Evolutionary conservation across 805 yeast genomes (phyloP).

Genomic region (Torulaspora quercuum): DNA sequence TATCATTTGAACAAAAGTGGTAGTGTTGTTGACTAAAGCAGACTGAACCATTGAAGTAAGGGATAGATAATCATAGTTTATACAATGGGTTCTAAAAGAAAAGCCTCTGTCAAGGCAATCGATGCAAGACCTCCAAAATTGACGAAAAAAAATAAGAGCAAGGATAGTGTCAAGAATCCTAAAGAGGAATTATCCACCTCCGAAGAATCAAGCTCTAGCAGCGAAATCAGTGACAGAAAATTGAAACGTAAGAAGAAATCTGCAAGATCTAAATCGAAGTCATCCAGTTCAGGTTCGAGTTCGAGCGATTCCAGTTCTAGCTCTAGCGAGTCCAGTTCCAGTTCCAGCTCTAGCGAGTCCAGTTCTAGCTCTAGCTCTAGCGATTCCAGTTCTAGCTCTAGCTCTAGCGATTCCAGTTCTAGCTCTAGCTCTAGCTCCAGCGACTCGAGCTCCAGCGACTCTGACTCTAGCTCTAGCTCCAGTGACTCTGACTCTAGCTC

Average conservation of each 20-base stretch:
- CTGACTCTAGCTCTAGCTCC: slow-evolving; percentile 15
- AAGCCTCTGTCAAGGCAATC: slow-evolving; percentile 12
- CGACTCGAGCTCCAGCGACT: slow-evolving; percentile 9
- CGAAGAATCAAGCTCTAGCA: slow-evolving; percentile 32
- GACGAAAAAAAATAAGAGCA: slow-evolving; percentile 26
- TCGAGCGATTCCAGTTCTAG: slow-evolving; percentile 17
- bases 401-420: slow-evolving; percentile 13
- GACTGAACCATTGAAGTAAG: no score
- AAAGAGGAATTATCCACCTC: slow-evolving; percentile 17
- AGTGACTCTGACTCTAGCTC: slow-evolving; percentile 17
- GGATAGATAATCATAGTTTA: no score
- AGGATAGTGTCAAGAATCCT: slow-evolving; percentile 11
- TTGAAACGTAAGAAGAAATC: no score
- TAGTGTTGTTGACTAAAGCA: no score
- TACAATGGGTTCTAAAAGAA: slow-evolving; percentile 24
- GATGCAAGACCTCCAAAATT: slow-evolving; percentile 30
- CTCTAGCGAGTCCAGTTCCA: slow-evolving; percentile 13
- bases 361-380: slow-evolving; percentile 14
- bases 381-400: slow-evolving; percentile 9
- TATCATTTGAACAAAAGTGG: slow-evolving; percentile 1
- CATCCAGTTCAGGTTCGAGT: slow-evolving; percentile 16
- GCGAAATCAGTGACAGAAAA: slow-evolving; percentile 10
- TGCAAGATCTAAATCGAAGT: slow-evolving; percentile 14
- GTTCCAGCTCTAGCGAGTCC: slow-evolving; percentile 8
- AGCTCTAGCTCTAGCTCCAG: background rate